Evolutionary conservation across 805 yeast species (phyloP), one percentile per base, ranked within the genome.

Genomic region (Candida broadrunensis): DNA sequence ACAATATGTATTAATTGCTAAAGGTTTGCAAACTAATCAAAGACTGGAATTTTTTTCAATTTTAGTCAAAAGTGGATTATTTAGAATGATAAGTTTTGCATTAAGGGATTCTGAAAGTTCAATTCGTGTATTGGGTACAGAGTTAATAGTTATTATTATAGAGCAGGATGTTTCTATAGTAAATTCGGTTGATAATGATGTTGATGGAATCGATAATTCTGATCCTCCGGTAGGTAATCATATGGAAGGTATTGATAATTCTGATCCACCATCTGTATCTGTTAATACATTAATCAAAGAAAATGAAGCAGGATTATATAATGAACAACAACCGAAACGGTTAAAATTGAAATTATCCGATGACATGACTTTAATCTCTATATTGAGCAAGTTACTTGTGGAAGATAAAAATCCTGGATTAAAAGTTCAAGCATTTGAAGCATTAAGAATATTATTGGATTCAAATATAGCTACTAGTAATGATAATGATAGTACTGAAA

Each of bases 391-490:
- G 27, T 72, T 88, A 14, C 58, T 90, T 5, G 58, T 81, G 2
- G 72, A 76, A 16, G 95, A 85, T 44, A 65, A 70, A 9, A 81
- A 81, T 47, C 76, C 82, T 4, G 95, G 95, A 0, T 62, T 89
- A 38, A 82, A 85, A 54, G 78, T 85, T 5, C 97, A 89, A 58
- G 85, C 90, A 0, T 81, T 78, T 47, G 97, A 89, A 61, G 95
- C 96, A 1, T 61, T 90, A 36, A 82, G 82, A 55, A 80, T 82
- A 2, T 61, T 90, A 25, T 67, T 90, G 12, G 90, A 85, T 53
- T 82, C 87, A 1, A 65, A 61, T 42, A 62, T 63, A 14, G 68
- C 66, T 4, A 63, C 52, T 11, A 49, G 43, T 32, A 42, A 49
- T 14, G 30, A 31, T 11, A 37, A 15, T 21, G 37, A 27, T 5